Conservation (phyloP, 2,329 filamentous ascomycete genomes). For the Fusarium subglutinans region DNA sequence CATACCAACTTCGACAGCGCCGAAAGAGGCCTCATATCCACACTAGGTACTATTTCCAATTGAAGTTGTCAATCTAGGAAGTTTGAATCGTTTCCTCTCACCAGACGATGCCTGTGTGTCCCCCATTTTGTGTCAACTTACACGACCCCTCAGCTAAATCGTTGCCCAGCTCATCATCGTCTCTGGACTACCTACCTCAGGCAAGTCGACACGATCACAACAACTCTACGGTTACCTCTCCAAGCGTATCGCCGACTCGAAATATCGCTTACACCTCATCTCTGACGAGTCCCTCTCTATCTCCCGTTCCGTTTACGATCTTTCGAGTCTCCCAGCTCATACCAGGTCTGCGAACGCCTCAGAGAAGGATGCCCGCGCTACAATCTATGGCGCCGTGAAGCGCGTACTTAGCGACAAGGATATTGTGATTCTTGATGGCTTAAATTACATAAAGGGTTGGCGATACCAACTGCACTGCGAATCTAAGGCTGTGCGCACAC, state of each 20-base stretch:
- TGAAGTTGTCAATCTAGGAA: neutral
- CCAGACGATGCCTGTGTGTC: constrained; percentile 40
- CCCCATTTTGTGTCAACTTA: neutral
- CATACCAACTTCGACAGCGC: neutral
- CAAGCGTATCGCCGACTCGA: constrained; percentile 60
- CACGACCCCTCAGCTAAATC: constrained; percentile 17
- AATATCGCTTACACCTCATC: constrained; percentile 76
- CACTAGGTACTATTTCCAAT: neutral
- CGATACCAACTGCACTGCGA: constrained; percentile 88
- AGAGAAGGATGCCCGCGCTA: constrained; percentile 84
- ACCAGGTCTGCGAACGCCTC: constrained; percentile 75
- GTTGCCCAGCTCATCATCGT: constrained; percentile 69
- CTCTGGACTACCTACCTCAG: constrained; percentile 73
- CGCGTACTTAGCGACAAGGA: constrained; percentile 75
- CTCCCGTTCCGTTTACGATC: constrained; percentile 75
- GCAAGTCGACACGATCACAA: constrained; percentile 72
- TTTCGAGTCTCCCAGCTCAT: constrained; percentile 65
- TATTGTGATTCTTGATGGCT: constrained; percentile 80
- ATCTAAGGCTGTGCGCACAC: constrained; percentile 80
- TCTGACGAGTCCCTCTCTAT: constrained; percentile 78
- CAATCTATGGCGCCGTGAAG: constrained; percentile 81
- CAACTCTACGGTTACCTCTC: constrained; percentile 74
- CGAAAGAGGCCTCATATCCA: neutral
- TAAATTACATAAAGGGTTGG: constrained; percentile 93
- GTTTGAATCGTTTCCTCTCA: neutral